Conservation (phyloP, 2,329 filamentous ascomycete genomes). For the Calonectria crousiana region DNA sequence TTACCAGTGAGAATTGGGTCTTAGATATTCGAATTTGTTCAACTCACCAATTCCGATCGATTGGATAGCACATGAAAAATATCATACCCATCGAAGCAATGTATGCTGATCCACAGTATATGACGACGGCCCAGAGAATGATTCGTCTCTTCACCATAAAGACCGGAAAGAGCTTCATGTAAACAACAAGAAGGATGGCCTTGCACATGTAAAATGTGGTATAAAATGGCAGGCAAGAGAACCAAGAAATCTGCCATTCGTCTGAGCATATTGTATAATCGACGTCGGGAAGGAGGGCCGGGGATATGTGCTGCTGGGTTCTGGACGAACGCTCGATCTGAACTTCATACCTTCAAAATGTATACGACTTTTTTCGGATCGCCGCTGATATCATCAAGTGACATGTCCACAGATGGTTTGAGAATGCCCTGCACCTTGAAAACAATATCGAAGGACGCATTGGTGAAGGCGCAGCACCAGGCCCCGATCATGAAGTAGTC, state of each 20-base stretch:
- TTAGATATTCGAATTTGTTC: too few species aligned
- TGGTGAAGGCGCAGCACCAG: conserved; percentile 1
- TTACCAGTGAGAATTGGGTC: neutral
- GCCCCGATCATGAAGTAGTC: neutral
- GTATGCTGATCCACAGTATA: neutral
- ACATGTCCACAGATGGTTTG: neutral
- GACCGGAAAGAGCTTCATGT: neutral
- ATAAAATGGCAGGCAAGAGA: neutral
- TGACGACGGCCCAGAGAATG: neutral
- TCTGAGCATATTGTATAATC: neutral
- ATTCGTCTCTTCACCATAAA: neutral
- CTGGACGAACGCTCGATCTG: rapidly evolving
- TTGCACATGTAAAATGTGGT: neutral
- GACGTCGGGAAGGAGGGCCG: neutral
- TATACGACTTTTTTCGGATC: neutral
- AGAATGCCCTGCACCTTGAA: neutral
- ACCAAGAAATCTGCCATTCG: neutral
- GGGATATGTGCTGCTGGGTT: too few species aligned
- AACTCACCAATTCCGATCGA: neutral
- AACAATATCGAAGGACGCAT: neutral
- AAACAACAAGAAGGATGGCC: neutral
- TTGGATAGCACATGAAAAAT: neutral
- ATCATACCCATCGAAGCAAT: neutral
- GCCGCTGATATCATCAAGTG: neutral
- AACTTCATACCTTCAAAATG: neutral